These are phyloP conservation scores for Salvia hispanica DNA, from an alignment of 257 asterid genomes.

Conservation along the genomic window DNA sequence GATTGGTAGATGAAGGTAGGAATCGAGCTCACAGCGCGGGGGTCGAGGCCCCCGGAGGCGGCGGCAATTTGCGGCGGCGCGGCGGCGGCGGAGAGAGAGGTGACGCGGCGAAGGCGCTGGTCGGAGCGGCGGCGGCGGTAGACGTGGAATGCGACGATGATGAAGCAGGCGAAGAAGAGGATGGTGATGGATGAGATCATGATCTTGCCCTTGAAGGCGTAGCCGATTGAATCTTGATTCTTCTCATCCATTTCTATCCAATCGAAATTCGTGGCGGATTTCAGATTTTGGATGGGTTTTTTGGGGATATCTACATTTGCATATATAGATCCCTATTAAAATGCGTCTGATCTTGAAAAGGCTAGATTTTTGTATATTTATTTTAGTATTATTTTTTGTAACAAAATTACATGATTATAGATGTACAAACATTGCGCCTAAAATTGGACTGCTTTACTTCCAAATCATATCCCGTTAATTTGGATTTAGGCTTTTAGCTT, in stretches of 20 bases:
- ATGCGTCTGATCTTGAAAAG: too few species aligned
- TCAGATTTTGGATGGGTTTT: neutral
- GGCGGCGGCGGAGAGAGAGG: neutral
- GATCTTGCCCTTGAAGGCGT: slow-evolving; percentile 27
- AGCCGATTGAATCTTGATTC: slow-evolving; percentile 18
- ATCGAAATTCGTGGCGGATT: neutral
- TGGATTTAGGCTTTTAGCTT: too few species aligned
- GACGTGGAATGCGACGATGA: slow-evolving; percentile 29
- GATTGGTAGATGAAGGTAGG: slow-evolving; percentile 34
- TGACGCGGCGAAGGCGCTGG: neutral
- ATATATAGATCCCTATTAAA: neutral
- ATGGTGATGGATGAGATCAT: slow-evolving; percentile 30
- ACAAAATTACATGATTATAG: too few species aligned
- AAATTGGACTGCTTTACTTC: too few species aligned
- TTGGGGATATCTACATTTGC: neutral
- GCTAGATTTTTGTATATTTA: too few species aligned
- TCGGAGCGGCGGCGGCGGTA: slow-evolving; percentile 25
- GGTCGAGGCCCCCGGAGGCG: slow-evolving; percentile 32
- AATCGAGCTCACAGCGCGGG: slow-evolving; percentile 23
- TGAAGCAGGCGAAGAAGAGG: slow-evolving; percentile 35
- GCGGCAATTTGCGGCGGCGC: neutral
- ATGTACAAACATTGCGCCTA: too few species aligned
- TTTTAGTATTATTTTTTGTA: too few species aligned
- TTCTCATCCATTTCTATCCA: slow-evolving; percentile 24
- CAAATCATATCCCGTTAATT: too few species aligned